Evolutionary conservation across 306 rosid genomes (phyloP), one percentile per base, ranked within the genome.

Genomic region (Leucaena leucocephala): DNA sequence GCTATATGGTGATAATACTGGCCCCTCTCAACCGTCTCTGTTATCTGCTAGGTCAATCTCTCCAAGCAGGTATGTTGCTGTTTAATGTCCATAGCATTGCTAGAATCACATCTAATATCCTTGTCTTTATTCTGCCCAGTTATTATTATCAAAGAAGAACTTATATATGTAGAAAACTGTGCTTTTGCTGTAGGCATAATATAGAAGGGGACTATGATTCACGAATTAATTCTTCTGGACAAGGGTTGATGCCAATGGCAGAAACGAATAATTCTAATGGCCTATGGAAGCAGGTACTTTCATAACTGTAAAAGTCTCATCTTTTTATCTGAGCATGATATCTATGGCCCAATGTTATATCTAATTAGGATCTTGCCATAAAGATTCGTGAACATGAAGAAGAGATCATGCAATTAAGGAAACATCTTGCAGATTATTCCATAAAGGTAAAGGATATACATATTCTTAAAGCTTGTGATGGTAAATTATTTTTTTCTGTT

Each of bases 381-480:
- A 91, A 87, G 86, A 58, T 91, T 70, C 91, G 78, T 80, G 99
- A 96, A 71, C 94, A 85, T 63, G 98, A 93, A 84, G 93, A 89
- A 77, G 97, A 96, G 87, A 88, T 93, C 84, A 85, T 81, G 83
- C 99, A 84, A 82, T 82, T 96, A 77, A 90, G 88, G 81, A 93
- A 84, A 68, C 94, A 85, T 74, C 94, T 96, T 76, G 90, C 93
- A 52, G 97, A 93, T 83, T 96, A 91, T 85, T 93, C 99, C 69
- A 74, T 85, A 57, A 89, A 91, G 98, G 98, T 94, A 83, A 85
- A 72, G 27, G 66, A 55, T 63, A 66, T 54, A 42, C 55, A 77
- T 55, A 55, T 70, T 80, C 22, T 44, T 58, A 68, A 77, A 62
- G 71, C 39, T 61, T 43, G 66, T 57, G 61, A 52, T 66, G 11